phyloP scores from a whole-genome alignment of 352 stramenopile genomes.

The Phytophthora kernoviae region DNA sequence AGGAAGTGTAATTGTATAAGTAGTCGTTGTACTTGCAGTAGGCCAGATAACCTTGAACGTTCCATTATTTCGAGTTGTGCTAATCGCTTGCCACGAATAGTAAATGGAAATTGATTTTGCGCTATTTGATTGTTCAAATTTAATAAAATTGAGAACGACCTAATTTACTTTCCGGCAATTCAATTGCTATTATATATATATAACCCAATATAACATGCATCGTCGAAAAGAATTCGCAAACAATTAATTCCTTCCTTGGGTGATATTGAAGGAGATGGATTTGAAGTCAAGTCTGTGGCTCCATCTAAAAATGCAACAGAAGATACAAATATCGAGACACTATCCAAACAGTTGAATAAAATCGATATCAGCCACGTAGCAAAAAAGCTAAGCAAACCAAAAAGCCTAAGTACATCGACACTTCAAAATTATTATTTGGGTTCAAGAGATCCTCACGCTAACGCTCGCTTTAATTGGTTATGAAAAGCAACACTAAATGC shows the following conservation, averaged over 20 bases:
- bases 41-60: too few species aligned
- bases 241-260: conserved; percentile 6
- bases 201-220: too few species aligned
- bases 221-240: background rate
- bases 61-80: too few species aligned
- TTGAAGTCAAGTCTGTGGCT: background rate
- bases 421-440: conserved; percentile 6
- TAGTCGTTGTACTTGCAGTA: background rate
- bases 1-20: background rate
- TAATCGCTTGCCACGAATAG: too few species aligned
- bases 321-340: conserved; percentile 16
- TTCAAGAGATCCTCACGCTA: background rate
- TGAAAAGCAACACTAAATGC: too few species aligned
- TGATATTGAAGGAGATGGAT: conserved; percentile 6
- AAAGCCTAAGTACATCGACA: conserved; percentile 15
- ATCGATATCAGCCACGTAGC: conserved; percentile 10
- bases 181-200: background rate
- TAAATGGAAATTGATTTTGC: too few species aligned
- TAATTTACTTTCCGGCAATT: background rate
- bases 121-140: background rate
- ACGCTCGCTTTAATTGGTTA: conserved; percentile 8
- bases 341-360: conserved; percentile 19
- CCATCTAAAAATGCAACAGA: conserved; percentile 1
- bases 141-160: background rate
- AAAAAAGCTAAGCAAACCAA: background rate